Conservation (phyloP, 1,284 basidiomycete species). For the Ustilago hordei region DNA sequence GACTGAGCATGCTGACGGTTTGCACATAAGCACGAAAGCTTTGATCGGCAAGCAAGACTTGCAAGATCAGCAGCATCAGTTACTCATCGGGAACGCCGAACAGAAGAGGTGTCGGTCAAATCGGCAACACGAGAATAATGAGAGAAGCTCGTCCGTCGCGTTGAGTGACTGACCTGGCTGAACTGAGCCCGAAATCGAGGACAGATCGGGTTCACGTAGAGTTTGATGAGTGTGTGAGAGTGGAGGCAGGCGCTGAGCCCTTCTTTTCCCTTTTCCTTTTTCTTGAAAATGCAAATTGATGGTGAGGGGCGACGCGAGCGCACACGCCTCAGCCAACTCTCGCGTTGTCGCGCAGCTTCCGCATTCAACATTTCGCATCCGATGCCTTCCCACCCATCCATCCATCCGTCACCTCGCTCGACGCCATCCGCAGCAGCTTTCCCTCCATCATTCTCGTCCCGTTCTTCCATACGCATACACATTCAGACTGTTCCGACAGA, state of each 20-base stretch:
- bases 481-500: background rate
- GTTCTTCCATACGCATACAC: background rate
- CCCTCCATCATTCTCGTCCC: background rate
- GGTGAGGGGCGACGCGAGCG: constrained; percentile 11
- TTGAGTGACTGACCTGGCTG: constrained; percentile 4
- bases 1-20: background rate
- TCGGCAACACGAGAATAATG: background rate
- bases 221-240: constrained; percentile 9
- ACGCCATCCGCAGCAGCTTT: background rate
- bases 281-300: constrained; percentile 11
- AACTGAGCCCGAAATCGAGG: background rate
- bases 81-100: background rate
- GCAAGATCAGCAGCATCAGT: background rate
- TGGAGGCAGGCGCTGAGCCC: background rate
- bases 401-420: constrained; percentile 4
- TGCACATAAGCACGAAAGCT: background rate
- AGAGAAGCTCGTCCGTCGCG: constrained; percentile 10
- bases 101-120: background rate
- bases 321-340: constrained; percentile 20
- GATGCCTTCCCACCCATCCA: constrained; percentile 2
- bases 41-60: background rate
- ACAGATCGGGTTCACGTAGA: constrained; percentile 4
- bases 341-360: constrained; percentile 14
- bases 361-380: constrained; percentile 10
- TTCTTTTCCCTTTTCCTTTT: background rate